Percentiles rank a stretch among this genome's conserved stretches.
phyloP scores from a whole-genome alignment of 495 filamentous ascomycete species.

The Bacidia gigantensis region DNA sequence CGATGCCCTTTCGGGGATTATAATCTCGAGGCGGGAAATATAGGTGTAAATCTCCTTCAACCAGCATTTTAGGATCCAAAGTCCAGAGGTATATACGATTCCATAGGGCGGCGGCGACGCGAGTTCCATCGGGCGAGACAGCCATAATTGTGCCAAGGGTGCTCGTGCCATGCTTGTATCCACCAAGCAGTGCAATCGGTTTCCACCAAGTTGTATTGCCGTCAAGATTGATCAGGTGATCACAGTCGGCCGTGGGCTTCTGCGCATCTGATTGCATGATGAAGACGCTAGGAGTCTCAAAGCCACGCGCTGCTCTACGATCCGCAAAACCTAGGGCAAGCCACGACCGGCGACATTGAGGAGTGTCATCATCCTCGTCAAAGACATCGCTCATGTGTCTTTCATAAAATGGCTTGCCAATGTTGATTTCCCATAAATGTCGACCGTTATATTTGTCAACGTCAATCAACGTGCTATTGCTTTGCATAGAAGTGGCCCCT shows the following conservation, averaged over 20 bases:
- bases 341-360: conserved; percentile 8
- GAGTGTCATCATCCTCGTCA: background rate
- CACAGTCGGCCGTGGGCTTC: conserved; percentile 19
- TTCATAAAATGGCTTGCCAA: conserved; percentile 13
- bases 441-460: background rate
- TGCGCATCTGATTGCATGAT: conserved; percentile 24
- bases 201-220: conserved; percentile 27
- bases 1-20: conserved; percentile 12
- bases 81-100: conserved; percentile 34
- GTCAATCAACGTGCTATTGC: conserved; percentile 5
- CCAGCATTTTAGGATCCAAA: conserved; percentile 26
- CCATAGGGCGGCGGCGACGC: conserved; percentile 35
- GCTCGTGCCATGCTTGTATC: conserved; percentile 24
- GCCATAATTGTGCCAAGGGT: conserved; percentile 32
- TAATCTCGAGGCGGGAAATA: conserved; percentile 17
- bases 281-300: conserved; percentile 6
- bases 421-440: background rate
- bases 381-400: conserved; percentile 1
- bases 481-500: background rate
- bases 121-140: conserved; percentile 26
- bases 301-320: background rate
- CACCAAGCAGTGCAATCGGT: conserved; percentile 30
- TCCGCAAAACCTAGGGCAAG: conserved; percentile 11
- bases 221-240: conserved; percentile 30
- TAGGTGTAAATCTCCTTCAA: conserved; percentile 12